phyloP scores from a whole-genome alignment of 176 grass and related monocot genomes.

The Hyparrhenia diplandra region DNA sequence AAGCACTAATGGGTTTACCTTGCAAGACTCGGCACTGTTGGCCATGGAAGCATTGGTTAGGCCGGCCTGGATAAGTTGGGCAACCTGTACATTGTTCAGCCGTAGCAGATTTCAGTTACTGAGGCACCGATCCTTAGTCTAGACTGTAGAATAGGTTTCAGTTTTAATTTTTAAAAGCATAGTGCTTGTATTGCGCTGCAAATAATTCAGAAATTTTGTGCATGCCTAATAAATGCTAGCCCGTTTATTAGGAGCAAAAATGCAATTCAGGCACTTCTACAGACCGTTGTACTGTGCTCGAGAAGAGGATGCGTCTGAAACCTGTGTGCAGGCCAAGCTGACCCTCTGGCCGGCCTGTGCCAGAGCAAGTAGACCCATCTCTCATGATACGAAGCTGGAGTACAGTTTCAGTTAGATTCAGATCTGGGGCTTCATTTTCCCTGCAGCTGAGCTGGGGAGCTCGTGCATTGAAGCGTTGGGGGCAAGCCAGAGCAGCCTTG shows the following conservation, averaged over 20 bases:
- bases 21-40: neutral
- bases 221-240: no score
- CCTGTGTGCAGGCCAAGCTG: slow-evolving; percentile 28
- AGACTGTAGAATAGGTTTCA: slow-evolving; percentile 21
- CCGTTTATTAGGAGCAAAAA: neutral
- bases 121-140: neutral
- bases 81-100: slow-evolving; percentile 39
- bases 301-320: neutral
- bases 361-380: neutral
- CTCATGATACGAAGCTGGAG: neutral
- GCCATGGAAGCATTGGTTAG: slow-evolving; percentile 5
- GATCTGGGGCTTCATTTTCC: slow-evolving; percentile 22
- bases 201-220: slow-evolving; percentile 29
- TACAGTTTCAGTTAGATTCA: slow-evolving; percentile 24
- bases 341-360: neutral
- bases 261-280: neutral
- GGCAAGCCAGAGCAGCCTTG: slow-evolving; percentile 23
- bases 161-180: neutral
- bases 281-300: neutral
- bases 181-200: slow-evolving; percentile 9
- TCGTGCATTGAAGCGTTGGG: slow-evolving; percentile 23
- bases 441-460: slow-evolving; percentile 15
- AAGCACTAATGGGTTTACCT: neutral
- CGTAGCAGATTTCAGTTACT: slow-evolving; percentile 12
- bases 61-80: neutral